These are phyloP conservation scores for Spongispora temasekensis DNA, from an alignment of 1,284 basidiomycete genomes.

Conservation along the genomic window DNA sequence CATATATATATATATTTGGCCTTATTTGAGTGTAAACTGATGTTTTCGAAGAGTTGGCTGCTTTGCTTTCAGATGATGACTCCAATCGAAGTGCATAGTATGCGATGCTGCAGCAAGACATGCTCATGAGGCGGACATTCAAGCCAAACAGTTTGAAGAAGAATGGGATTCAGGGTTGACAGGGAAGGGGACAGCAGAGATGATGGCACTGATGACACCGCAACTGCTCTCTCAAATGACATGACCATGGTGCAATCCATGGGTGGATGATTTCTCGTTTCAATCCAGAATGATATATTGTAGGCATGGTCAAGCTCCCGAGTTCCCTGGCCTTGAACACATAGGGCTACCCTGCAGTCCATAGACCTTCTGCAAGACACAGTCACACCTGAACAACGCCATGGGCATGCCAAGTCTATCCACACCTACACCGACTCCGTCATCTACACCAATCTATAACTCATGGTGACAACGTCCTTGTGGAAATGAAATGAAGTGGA, in stretches of 20 bases:
- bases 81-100: too few species aligned
- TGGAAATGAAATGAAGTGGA: slow-evolving; percentile 66
- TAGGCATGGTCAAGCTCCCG: slow-evolving; percentile 29
- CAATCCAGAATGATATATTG: slow-evolving; percentile 43
- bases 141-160: too few species aligned
- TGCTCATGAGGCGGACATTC: too few species aligned
- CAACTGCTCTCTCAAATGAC: slow-evolving; percentile 26
- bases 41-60: too few species aligned
- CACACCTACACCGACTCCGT: slow-evolving; percentile 11
- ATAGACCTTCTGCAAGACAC: slow-evolving; percentile 48
- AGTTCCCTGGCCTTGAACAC: slow-evolving; percentile 59
- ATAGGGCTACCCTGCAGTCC: slow-evolving; percentile 64
- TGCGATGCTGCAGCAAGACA: too few species aligned
- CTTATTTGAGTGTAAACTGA: too few species aligned
- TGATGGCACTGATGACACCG: slow-evolving; percentile 36
- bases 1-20: too few species aligned
- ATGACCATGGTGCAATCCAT: slow-evolving; percentile 47
- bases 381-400: slow-evolving; percentile 7
- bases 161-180: slow-evolving; percentile 32
- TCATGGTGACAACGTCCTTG: slow-evolving; percentile 11
- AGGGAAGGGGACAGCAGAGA: slow-evolving; percentile 41
- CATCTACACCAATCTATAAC: slow-evolving; percentile 27
- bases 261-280: slow-evolving; percentile 61
- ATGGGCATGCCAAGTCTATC: slow-evolving; percentile 32
- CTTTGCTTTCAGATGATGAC: too few species aligned